These are phyloP conservation scores for Xerocomus brunneocitrinus DNA, from an alignment of 768 basidiomycete genomes.

Conservation along the genomic window DNA sequence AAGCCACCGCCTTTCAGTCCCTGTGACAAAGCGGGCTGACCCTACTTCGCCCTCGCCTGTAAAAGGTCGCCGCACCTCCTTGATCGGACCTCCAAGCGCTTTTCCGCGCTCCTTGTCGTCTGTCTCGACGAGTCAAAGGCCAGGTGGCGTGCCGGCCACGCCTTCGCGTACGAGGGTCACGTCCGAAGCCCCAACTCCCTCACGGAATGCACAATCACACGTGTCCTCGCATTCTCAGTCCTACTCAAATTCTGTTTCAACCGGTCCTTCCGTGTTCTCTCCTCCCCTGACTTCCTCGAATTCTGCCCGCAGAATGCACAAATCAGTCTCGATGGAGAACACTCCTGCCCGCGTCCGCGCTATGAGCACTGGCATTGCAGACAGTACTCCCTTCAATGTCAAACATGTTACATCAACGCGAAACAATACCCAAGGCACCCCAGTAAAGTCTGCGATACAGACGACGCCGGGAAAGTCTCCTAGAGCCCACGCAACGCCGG, in stretches of 20 bases:
- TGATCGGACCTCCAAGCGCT: constrained; percentile 28
- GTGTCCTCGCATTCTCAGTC: constrained; percentile 21
- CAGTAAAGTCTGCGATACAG: constrained; percentile 12
- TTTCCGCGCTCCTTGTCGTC: constrained; percentile 18
- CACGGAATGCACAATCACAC: constrained; percentile 22
- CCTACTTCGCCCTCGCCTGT: constrained; percentile 27
- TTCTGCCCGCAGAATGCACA: constrained; percentile 29
- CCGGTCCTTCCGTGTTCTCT: constrained; percentile 18
- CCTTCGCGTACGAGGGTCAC: constrained; percentile 40
- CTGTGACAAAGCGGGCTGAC: constrained; percentile 27
- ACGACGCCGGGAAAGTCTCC: constrained; percentile 18
- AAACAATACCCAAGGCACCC: constrained; percentile 11
- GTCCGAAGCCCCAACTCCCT: constrained; percentile 37
- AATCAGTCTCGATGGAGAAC: constrained; percentile 25
- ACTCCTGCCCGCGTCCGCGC: constrained; percentile 14
- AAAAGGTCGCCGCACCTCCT: constrained; percentile 24
- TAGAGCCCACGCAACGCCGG: constrained; percentile 11
- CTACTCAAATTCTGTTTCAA: constrained; percentile 24
- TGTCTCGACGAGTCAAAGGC: constrained; percentile 13
- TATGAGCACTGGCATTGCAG: constrained; percentile 14
- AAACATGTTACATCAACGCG: constrained; percentile 18
- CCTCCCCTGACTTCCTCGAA: constrained; percentile 40
- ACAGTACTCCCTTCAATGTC: not conserved
- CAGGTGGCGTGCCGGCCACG: constrained; percentile 29
- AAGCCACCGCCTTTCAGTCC: constrained; percentile 38